Base-by-base conservation (phyloP, 768 basidiomycete genomes). In the Sarcomyxa edulis region DNA sequence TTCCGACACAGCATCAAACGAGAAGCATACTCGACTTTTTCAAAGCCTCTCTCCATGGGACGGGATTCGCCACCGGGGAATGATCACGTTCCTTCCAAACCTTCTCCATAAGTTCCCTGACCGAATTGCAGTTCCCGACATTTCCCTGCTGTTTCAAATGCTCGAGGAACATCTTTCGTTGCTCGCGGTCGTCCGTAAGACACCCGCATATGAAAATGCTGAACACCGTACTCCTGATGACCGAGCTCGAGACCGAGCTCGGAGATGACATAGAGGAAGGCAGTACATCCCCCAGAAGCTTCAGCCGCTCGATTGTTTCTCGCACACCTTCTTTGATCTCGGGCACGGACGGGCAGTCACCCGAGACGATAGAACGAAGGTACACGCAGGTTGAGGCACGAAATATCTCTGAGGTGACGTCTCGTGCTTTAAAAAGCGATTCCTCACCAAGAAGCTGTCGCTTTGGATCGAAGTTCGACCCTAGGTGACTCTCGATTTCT, bases 201-300 rank as follows among this genome's bases (percentile, higher is more conserved):
- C 72, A 78, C 1, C 85, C 85, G 44, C 76, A 76, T 36, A 91
- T 71, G 51, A 81, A 87, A 42, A 86, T 78, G 31, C 76, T 74
- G 49, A 89, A 87, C 48, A 89, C 84, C 19, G 85, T 86, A 60
- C 81, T 85, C 26, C 85, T 69, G 40, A 87, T 72, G 19, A 89
- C 81, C 10, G 72, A 67, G 29, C 70, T 68, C 32, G 69, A 61
- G 28, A 66, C 60, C 30, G 48, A 56, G n/a, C n/a, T n/a, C n/a
- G n/a, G n/a, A n/a, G n/a, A n/a, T n/a, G n/a, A n/a, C n/a, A n/a
- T n/a, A n/a, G n/a, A n/a, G 47, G 48, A 27, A 29, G 35, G 20
- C 31, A 19, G 16, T 46, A 21, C 52, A 34, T 49, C 54, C 22
- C 59, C 65, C 43, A 70, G 65, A 11, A 42, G 48, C 48, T 46